Base-by-base conservation (phyloP, 2,329 filamentous ascomycete species). In the Aspergillus aculeatinus region DNA sequence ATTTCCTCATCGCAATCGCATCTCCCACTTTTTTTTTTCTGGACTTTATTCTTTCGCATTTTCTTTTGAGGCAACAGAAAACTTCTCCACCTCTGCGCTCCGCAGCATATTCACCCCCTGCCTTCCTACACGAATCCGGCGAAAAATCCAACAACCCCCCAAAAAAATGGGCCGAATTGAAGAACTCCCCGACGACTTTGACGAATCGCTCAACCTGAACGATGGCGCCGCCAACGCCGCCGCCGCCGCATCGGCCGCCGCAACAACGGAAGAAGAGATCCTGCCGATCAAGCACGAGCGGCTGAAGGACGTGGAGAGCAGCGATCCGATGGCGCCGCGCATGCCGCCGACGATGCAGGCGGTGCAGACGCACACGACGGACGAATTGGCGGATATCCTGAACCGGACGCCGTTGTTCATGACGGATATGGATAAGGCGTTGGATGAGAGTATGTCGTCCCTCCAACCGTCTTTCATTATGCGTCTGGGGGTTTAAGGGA, bases 361-460 rank as follows among this genome's bases (percentile, higher is more conserved):
- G 2, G 77, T 85, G 49, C 82, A 81, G 61, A 80, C 82, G 58
- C 81, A 86, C 70, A 81, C 82, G 4, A 80, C 80, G 0, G 85
- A 88, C 51, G 85, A 90, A 65, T 77, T 90, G 39, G 70, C 88
- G 47, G 78, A 81, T 51, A 85, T 89, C 68, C 81, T 91, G 77
- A 89, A 89, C 70, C 85, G 87, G 65, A 83, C 85, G 51, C 95
- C 95, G 6, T 84, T 99, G 42, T 99, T 99, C 82, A 99, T 99
- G 95, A 98, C 92, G 31, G 88, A 91, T 67, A 83, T 97, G 35
- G 91, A 85, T 60, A 83, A 85, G 60, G 83, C 82, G 12, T 82
- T 82, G 56, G 83, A 82, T 59, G 81, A 82, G 62, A 81, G 83
- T 79, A 70, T 29, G 74, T 69, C 11, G 42, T 48, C 48, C 25